phyloP scores from a whole-genome alignment of 1,284 basidiomycete genomes.

The Porodaedalea pini region DNA sequence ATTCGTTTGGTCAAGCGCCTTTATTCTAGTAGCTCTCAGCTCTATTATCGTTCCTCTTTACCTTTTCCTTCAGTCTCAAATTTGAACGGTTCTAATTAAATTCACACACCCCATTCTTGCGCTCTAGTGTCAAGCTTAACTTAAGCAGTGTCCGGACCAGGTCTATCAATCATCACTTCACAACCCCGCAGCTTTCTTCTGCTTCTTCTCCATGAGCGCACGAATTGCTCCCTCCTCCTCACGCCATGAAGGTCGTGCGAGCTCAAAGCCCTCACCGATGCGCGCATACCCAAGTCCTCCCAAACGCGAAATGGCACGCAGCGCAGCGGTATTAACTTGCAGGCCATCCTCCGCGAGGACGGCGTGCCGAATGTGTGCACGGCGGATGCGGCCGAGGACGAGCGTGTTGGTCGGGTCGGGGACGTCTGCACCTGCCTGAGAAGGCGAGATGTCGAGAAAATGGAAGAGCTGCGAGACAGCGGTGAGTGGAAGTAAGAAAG shows the following conservation, averaged over 20 bases:
- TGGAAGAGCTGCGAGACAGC: constrained; percentile 17
- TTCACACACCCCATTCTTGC: too few relatives aligned
- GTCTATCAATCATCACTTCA: too few relatives aligned
- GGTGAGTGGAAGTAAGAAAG: background rate
- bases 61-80: too few relatives aligned
- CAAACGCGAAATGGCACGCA: constrained; percentile 59
- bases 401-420: constrained; percentile 50
- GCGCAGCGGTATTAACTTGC: constrained; percentile 54
- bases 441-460: constrained; percentile 46
- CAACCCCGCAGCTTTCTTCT: too few relatives aligned
- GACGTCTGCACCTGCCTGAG: constrained; percentile 28
- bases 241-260: constrained; percentile 57
- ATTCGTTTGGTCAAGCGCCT: too few relatives aligned
- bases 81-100: too few relatives aligned
- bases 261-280: constrained; percentile 53
- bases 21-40: too few relatives aligned
- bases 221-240: constrained; percentile 34
- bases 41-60: too few relatives aligned
- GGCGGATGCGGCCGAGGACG: constrained; percentile 61
- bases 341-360: constrained; percentile 47
- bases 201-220: too few relatives aligned
- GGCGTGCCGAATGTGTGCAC: constrained; percentile 56
- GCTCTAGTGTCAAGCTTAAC: too few relatives aligned
- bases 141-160: too few relatives aligned
- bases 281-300: constrained; percentile 60